A percentile compares a stretch with the other conserved stretches of the same genome.
phyloP scores from a whole-genome alignment of 2,329 filamentous ascomycete species.

The Cadophora sp. region DNA sequence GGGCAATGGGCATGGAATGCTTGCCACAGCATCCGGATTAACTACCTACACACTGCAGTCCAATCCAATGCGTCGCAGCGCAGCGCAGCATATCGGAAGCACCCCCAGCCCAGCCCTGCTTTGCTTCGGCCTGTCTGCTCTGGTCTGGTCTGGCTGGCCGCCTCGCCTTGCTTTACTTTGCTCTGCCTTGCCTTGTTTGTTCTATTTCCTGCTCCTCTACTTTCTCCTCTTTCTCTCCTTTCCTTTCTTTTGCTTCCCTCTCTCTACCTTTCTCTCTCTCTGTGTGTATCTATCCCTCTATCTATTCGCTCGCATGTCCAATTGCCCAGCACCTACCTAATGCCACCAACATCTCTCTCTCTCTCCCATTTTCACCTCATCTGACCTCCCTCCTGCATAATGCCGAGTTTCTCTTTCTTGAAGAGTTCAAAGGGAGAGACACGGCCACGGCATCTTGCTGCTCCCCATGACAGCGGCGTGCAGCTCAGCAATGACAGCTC shows the following conservation, averaged over 20 bases:
- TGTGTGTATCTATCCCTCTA: not conserved
- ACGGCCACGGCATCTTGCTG: conserved; percentile 13
- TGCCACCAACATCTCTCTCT: conserved; percentile 15
- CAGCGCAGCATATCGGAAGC: conserved; percentile 1
- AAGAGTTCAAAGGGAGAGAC: conserved; percentile 30
- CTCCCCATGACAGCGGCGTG: conserved; percentile 27
- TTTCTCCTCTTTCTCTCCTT: conserved; percentile 19
- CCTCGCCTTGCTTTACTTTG: conserved; percentile 4
- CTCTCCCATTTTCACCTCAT: conserved; percentile 9
- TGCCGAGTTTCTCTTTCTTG: conserved; percentile 44
- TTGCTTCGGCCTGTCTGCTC: not conserved
- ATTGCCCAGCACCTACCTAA: conserved; percentile 22
- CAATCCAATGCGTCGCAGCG: not conserved
- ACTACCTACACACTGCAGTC: no score
- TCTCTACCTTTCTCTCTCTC: not conserved
- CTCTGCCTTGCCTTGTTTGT: conserved; percentile 14
- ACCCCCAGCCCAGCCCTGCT: not conserved
- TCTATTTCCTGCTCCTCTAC: conserved; percentile 3
- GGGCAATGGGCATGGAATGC: no score
- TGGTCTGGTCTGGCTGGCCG: not conserved
- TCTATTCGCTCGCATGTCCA: conserved; percentile 17
- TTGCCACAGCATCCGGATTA: no score
- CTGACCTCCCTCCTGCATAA: conserved; percentile 29
- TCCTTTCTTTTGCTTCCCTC: not conserved
- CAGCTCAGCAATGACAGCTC: conserved; percentile 27